A percentile compares a stretch with the other conserved stretches of the same genome.
phyloP scores from a whole-genome alignment of 345 rosid genomes.

The Salix suchowensis region DNA sequence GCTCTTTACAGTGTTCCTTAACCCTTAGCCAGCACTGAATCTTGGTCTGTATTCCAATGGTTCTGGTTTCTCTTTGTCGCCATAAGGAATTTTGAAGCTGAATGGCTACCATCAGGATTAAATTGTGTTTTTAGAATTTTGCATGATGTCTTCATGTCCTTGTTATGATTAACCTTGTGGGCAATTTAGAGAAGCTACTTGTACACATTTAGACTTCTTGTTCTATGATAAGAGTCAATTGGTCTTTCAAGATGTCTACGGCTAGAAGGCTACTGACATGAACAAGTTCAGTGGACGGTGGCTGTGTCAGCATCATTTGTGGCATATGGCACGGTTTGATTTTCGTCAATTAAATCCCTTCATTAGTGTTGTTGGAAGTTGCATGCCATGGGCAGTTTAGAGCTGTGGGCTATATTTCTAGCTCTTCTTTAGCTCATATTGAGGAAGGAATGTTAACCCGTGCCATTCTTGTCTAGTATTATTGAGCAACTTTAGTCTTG shows the following conservation, averaged over 20 bases:
- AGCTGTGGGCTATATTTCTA: not conserved
- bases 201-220: not conserved
- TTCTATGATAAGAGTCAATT: not conserved
- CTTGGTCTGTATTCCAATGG: not conserved
- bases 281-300: not conserved
- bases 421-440: not conserved
- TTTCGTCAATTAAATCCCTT: not conserved
- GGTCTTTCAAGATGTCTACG: not conserved
- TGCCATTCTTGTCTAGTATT: not conserved
- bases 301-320: not conserved
- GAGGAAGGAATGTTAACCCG: not conserved
- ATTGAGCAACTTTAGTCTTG: not conserved
- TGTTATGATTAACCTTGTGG: not conserved
- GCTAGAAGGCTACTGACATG: not conserved
- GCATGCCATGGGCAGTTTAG: not conserved
- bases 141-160: not conserved
- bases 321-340: not conserved
- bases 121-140: not conserved
- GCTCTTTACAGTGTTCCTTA: not conserved
- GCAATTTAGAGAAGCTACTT: not conserved
- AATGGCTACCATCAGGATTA: not conserved
- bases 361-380: not conserved
- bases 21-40: not conserved
- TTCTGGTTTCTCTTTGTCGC: not conserved
- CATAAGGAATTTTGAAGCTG: not conserved